Percentiles rank a stretch among this genome's conserved stretches.
These are phyloP conservation scores for Sporisorium scitamineum DNA, from an alignment of 1,284 basidiomycete genomes.

Conservation along the genomic window DNA sequence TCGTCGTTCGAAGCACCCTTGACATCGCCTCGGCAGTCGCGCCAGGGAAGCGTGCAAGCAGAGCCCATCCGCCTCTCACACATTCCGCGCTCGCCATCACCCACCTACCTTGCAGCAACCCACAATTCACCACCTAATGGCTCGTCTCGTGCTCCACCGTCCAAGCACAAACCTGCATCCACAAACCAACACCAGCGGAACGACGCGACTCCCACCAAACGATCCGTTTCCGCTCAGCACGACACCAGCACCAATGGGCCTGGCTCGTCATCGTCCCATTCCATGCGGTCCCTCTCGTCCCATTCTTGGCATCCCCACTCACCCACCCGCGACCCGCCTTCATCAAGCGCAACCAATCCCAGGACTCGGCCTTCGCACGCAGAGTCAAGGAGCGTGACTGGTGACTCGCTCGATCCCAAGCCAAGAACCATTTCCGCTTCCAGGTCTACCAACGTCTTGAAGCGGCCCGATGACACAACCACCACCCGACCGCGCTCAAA, in stretches of 20 bases:
- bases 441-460: slow-evolving; percentile 14
- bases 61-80: slow-evolving; percentile 3
- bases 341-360: background rate
- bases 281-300: background rate
- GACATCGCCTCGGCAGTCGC: slow-evolving; percentile 29
- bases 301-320: background rate
- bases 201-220: slow-evolving; percentile 5
- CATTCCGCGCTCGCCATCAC: background rate
- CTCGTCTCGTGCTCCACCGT: background rate
- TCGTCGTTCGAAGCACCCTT: slow-evolving; percentile 22
- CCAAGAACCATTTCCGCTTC: slow-evolving; percentile 15
- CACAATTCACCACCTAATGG: background rate
- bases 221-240: background rate
- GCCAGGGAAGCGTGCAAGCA: slow-evolving; percentile 22
- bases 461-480: slow-evolving; percentile 3
- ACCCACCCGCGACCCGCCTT: background rate
- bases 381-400: background rate
- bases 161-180: slow-evolving; percentile 1
- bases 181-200: background rate
- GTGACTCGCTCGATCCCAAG: background rate
- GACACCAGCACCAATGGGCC: background rate
- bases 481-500: slow-evolving; percentile 31
- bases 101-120: slow-evolving; percentile 2
- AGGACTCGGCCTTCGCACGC: background rate
- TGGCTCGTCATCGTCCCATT: background rate